Base-by-base conservation (phyloP, 441 rosid species). In the Corymbia calophylla region DNA sequence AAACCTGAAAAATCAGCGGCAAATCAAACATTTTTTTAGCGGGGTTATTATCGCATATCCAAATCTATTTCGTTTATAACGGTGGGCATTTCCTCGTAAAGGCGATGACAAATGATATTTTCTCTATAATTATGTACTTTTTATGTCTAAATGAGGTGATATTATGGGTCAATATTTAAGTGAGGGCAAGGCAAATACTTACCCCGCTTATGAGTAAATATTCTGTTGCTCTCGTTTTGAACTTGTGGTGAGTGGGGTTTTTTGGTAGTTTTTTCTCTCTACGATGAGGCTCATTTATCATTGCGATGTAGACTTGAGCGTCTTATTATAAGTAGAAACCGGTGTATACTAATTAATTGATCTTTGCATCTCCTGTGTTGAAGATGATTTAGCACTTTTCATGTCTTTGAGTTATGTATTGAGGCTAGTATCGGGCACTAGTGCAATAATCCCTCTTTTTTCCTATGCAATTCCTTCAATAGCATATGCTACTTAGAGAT, bases 341-440 rank as follows among this genome's bases (percentile, higher is more conserved):
- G 8, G 44, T 2, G 21, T 17, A 73, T 21, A 12, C 0, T 12
- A 3, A 3, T 73, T 5, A 21, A 73, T 21, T 8, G 5, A 39
- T 73, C 17, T 39, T 0, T 1, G 15, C 51, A 2, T 39, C 1
- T 73, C 29, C 1, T 2, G 49, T 6, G 9, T 39, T 2, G 3
- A 39, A 39, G 48, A 39, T 3, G 29, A 11, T 73, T 21, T 3
- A 5, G 1, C 39, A 11, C 51, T 73, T 73, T 73, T 39, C 16
- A 39, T 73, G 14, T 39, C 16, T 6, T 6, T 73, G 49, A 11
- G 8, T 73, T 6, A 0, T 21, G 9, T 73, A 11, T 0, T 1
- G 0, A 6, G 82, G 5, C 9, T 39, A 39, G 29, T 12, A 17
- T 1, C 0, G 2, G 39, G 51, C 23, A 3, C 1, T 0, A 0